phyloP scores from a whole-genome alignment of 1,284 basidiomycete genomes.

The Fomes fomentarius region DNA sequence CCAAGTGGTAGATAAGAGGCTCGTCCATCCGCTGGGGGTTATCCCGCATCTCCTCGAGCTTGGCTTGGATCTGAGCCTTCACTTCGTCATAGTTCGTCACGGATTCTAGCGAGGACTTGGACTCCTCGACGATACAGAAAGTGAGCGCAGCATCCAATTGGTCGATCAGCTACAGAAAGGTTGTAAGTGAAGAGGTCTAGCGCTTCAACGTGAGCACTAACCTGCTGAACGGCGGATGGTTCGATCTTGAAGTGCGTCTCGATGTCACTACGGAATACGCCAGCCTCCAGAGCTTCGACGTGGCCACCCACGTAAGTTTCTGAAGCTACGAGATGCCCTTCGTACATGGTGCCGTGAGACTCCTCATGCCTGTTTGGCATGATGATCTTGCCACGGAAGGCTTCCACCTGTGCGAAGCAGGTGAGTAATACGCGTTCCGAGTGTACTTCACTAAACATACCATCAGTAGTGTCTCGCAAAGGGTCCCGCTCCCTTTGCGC shows the following conservation, averaged over 20 bases:
- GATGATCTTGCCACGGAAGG: slow-evolving; percentile 89
- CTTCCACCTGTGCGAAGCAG: slow-evolving; percentile 99
- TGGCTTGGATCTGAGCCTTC: slow-evolving; percentile 76
- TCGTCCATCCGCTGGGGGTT: slow-evolving; percentile 87
- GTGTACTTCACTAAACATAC: slow-evolving; percentile 47
- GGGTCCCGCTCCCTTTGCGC: slow-evolving; percentile 93
- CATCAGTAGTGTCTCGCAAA: slow-evolving; percentile 99
- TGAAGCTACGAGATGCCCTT: slow-evolving; percentile 94
- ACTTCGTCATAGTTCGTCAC: slow-evolving; percentile 98
- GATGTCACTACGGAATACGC: slow-evolving; percentile 98
- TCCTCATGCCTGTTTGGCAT: slow-evolving; percentile 99
- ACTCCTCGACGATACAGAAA: slow-evolving; percentile 92
- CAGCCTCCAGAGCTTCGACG: slow-evolving; percentile 98
- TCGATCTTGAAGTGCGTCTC: slow-evolving; percentile 95
- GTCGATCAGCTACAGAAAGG: slow-evolving; percentile 77
- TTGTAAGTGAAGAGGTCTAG: background rate
- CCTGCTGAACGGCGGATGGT: slow-evolving; percentile 85
- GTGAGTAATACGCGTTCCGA: background rate
- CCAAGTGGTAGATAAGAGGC: slow-evolving; percentile 98
- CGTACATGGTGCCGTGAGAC: slow-evolving; percentile 89
- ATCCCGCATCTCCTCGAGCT: slow-evolving; percentile 91
- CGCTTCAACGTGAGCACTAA: slow-evolving; percentile 34
- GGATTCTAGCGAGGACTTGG: slow-evolving; percentile 76
- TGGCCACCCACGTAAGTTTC: slow-evolving; percentile 99
- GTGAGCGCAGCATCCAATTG: slow-evolving; percentile 91